Evolutionary conservation across 2,329 filamentous ascomycete genomes (phyloP).

Genomic region (Didymella pomorum): DNA sequence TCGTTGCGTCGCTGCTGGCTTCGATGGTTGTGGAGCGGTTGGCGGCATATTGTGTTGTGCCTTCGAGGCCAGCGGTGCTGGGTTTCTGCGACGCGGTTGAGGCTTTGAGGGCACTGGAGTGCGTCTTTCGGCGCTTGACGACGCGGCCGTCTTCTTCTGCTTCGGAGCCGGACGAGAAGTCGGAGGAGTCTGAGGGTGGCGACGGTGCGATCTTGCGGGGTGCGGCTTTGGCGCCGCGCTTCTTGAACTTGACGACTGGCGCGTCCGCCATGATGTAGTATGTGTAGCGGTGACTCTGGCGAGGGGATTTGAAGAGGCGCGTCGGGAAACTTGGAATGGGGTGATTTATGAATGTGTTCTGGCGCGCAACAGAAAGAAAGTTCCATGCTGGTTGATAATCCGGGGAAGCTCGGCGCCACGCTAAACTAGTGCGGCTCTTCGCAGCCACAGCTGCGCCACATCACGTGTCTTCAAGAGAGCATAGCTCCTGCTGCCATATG

Average conservation of each 20-base stretch:
- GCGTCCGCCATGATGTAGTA: constrained; percentile 43
- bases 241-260: constrained; percentile 81
- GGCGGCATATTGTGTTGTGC: constrained; percentile 65
- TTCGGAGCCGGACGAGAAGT: constrained; percentile 75
- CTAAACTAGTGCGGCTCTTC: constrained; percentile 11
- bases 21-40: constrained; percentile 70
- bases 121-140: constrained; percentile 81
- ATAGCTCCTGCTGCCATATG: background rate
- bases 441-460: background rate
- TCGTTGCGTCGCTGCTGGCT: constrained; percentile 85
- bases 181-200: constrained; percentile 64
- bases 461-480: background rate
- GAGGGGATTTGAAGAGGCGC: background rate
- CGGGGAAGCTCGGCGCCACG: constrained; percentile 12
- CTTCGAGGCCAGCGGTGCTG: constrained; percentile 46
- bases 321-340: background rate
- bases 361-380: constrained; percentile 12
- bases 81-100: constrained; percentile 64
- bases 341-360: background rate
- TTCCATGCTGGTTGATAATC: constrained; percentile 20
- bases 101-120: constrained; percentile 69
- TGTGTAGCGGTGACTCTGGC: background rate
- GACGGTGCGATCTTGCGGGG: constrained; percentile 84
- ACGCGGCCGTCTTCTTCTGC: constrained; percentile 73
- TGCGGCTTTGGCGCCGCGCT: constrained; percentile 78